Conservation (phyloP, 176 grass and related monocot genomes). For the Neostapfia colusana region DNA sequence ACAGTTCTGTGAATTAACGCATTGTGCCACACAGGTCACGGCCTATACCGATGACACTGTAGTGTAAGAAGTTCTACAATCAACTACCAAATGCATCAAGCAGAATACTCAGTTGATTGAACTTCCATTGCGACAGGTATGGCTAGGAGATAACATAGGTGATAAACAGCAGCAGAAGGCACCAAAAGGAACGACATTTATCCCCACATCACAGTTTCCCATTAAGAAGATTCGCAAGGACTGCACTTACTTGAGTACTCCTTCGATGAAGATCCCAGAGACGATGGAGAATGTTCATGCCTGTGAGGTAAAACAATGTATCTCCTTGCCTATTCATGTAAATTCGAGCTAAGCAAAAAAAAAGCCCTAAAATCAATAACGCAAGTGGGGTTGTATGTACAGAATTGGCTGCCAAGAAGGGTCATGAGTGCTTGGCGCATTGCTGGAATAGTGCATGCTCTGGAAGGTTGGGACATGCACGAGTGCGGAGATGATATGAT, state of each 20-base stretch:
- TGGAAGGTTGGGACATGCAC: slow-evolving; percentile 66
- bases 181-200: slow-evolving; percentile 52
- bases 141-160: slow-evolving; percentile 79
- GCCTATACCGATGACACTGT: not conserved
- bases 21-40: not conserved
- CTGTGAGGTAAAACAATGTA: slow-evolving; percentile 61
- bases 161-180: slow-evolving; percentile 60
- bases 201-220: slow-evolving; percentile 73
- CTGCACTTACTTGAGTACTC: slow-evolving; percentile 70
- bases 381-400: slow-evolving; percentile 8
- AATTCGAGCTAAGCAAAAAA: slow-evolving; percentile 11
- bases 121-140: slow-evolving; percentile 48
- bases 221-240: slow-evolving; percentile 68
- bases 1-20: not conserved
- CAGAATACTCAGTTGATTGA: slow-evolving; percentile 7
- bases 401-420: slow-evolving; percentile 96
- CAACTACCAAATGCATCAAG: slow-evolving; percentile 11
- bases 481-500: slow-evolving; percentile 64
- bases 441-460: slow-evolving; percentile 71
- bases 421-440: slow-evolving; percentile 86
- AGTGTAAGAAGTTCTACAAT: slow-evolving; percentile 12
- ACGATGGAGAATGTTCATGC: slow-evolving; percentile 69
- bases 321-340: slow-evolving; percentile 1
- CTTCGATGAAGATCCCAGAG: slow-evolving; percentile 76
- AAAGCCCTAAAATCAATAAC: slow-evolving; percentile 17